A percentile compares a stretch with the other conserved stretches of the same genome.
phyloP scores from a whole-genome alignment of 148 eudicot genomes.

The Amaranthus palmeri region DNA sequence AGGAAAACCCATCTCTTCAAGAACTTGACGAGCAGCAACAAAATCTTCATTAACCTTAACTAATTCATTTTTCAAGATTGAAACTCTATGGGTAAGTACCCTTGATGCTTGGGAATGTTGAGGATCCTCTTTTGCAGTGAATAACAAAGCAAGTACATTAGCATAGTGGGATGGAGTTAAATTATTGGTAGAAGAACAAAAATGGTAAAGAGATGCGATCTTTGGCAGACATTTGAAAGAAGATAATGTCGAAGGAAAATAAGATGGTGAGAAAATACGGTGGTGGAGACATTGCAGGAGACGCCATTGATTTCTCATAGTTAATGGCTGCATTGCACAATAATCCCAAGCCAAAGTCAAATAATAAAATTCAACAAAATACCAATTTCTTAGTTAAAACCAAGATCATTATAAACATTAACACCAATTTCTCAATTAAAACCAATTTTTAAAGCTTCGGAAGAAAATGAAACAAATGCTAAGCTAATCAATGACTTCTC shows the following conservation, averaged over 20 bases:
- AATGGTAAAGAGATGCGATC: neutral
- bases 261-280: neutral
- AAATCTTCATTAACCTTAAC: slow-evolving; percentile 18
- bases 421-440: too few relatives aligned
- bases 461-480: too few relatives aligned
- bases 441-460: too few relatives aligned
- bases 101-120: slow-evolving; percentile 3
- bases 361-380: too few relatives aligned
- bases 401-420: too few relatives aligned
- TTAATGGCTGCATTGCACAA: too few relatives aligned
- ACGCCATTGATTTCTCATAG: slow-evolving; percentile 13
- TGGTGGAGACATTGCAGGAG: neutral
- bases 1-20: slow-evolving; percentile 42
- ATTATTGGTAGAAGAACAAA: neutral
- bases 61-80: slow-evolving; percentile 41
- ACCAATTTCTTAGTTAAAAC: too few relatives aligned
- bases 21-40: slow-evolving; percentile 24
- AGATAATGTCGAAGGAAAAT: neutral
- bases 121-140: neutral
- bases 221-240: neutral
- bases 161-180: neutral
- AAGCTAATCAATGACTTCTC: too few relatives aligned
- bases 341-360: too few relatives aligned
- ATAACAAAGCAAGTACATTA: slow-evolving; percentile 8
- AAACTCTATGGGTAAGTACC: slow-evolving; percentile 27